Evolutionary conservation across 2,329 filamentous ascomycete genomes (phyloP), one percentile per base, ranked within the genome.

Genomic region (Talaromyces pinophilus): DNA sequence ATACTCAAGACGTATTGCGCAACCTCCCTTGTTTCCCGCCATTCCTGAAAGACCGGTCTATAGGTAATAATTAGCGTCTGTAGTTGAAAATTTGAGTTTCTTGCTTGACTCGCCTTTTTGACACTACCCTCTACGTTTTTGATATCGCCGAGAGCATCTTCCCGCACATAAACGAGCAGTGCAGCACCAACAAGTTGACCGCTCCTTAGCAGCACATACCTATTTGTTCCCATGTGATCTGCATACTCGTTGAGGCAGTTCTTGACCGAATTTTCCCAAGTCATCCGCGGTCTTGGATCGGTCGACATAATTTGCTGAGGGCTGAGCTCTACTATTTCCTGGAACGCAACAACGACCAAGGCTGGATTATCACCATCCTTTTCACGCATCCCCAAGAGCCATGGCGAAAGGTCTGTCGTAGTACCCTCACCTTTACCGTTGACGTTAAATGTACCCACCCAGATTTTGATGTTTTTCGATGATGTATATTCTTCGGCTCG

Each of bases 261-360:
- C 70, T 90, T 89, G 28, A 98, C 93, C 3, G 91, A 89, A 63
- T 85, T 81, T 76, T 99, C 95, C 95, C 95, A 99, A 22, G 89
- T 82, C 69, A 92, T 89, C 70, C 94, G 92, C 63, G 92, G 87
- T 2, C 89, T 88, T 0, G 95, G 95, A 75, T 99, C 94, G 67
- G 93, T 98, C 70, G 96, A 97, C 93, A 99, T 97, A 74, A 99
- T 98, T 74, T 99, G 95, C 76, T 98, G 94, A 17, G 96, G 95
- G 72, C 92, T 97, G 57, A 99, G 82, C 74, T 97, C 92, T n/a
- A 99, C 95, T 69, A 99, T 98, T 78, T 99, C 95, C 75, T 99
- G 95, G 72, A 99, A 98, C 0, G 92, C 95, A 17, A 97, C 89
- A 7, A 91, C 93, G 62, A 96, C 88, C 44, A 99, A 91, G 67